Evolutionary conservation across 2,329 filamentous ascomycete species (phyloP).

Genomic region (Fusarium xylarioides): DNA sequence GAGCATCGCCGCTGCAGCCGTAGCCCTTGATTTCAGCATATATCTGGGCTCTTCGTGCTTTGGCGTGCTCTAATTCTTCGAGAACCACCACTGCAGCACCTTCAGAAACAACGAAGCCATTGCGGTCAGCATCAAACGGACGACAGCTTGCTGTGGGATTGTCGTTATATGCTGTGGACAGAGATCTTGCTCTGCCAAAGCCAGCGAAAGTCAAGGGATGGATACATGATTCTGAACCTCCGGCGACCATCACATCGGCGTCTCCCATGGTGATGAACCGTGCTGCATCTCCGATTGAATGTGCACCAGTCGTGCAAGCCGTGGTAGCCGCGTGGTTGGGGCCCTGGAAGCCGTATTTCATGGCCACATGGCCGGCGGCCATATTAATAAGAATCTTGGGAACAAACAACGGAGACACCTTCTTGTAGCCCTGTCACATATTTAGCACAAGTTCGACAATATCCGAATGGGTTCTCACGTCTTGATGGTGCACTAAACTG

Average conservation of each 20-base stretch:
- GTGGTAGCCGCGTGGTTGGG: constrained; percentile 94
- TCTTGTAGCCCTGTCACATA: constrained; percentile 78
- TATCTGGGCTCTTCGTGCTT: constrained; percentile 77
- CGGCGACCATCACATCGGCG: constrained; percentile 95
- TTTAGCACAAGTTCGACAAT: constrained; percentile 8
- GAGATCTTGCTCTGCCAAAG: constrained; percentile 86
- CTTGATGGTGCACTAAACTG: constrained; percentile 76
- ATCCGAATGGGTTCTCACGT: constrained; percentile 60
- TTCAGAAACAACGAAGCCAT: constrained; percentile 92
- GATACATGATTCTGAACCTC: constrained; percentile 93
- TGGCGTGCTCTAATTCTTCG: constrained; percentile 91
- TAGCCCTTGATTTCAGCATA: constrained; percentile 93
- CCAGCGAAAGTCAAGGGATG: constrained; percentile 93
- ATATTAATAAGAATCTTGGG: constrained; percentile 94
- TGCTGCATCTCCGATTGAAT: constrained; percentile 94
- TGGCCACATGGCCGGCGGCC: constrained; percentile 92
- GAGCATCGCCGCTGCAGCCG: constrained; percentile 87
- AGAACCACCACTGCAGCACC: constrained; percentile 88
- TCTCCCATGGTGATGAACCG: constrained; percentile 91
- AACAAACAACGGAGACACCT: constrained; percentile 92
- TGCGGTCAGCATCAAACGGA: constrained; percentile 83
- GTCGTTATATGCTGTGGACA: constrained; percentile 84
- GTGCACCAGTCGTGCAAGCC: constrained; percentile 94
- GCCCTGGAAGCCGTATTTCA: constrained; percentile 88
- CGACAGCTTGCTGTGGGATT: constrained; percentile 76